Evolutionary conservation across 441 rosid species (phyloP), one percentile per base, ranked within the genome.

Genomic region (Pelargonium citronellum): DNA sequence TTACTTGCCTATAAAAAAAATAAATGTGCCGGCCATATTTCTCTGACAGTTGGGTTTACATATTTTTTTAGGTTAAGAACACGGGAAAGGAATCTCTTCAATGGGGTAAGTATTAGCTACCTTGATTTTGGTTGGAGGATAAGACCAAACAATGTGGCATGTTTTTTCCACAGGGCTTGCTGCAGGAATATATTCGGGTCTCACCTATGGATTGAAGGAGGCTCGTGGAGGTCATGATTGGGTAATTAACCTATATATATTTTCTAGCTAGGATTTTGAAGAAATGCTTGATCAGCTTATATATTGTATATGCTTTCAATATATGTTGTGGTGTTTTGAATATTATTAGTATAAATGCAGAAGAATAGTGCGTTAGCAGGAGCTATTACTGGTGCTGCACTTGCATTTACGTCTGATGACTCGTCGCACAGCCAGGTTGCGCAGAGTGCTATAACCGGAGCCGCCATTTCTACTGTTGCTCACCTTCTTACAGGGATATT

Each of bases 401-500:
- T 95, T 47, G 99, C 91, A 2, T 87, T 91, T 24, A 83, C 96
- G 1, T 47, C 86, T 0, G 90, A 87, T 10, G 82, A 83, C 61
- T 64, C 86, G 17, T 86, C 88, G 69, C 99, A 94, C 27, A 92
- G 91, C 77, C 94, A 87, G 71, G 79, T 90, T 22, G 92, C 87
- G 78, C 97, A 88, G 67, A 87, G 89, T 61, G 99, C 99, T 34
- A 84, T 95, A 57, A 91, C 97, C 0, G 99, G 97, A 66, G 99
- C 99, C 9, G 96, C 97, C 0, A 74, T 94, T 71, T 87, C 97
- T 37, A 79, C 97, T 0, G 94, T 96, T 0, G 99, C 97, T 17
- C 92, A 95, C 80, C 89, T 95, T 69, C 96, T 95, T 16, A 63
- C 86, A 0, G 87, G 88, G 71, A 85, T 93, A 39, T 87, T 90